Evolutionary conservation across 441 rosid genomes (phyloP), one percentile per base, ranked within the genome.

Genomic region (Hura crepitans): DNA sequence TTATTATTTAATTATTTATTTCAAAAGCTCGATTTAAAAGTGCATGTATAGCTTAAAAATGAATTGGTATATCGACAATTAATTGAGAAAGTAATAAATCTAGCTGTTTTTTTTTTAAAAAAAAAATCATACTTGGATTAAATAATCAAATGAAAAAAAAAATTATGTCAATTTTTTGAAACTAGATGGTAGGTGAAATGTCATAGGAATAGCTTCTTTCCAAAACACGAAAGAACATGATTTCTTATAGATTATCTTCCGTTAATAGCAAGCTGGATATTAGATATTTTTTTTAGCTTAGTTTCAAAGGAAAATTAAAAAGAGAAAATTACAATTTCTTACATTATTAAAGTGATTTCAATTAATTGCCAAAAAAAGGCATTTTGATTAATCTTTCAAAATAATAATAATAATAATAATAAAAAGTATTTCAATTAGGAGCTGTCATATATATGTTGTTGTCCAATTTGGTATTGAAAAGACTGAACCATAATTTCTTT

Each of bases 381-480:
- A n/a, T n/a, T n/a, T n/a, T n/a, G n/a, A n/a, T n/a, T n/a, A n/a
- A n/a, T n/a, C n/a, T n/a, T n/a, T n/a, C n/a, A n/a, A n/a, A n/a
- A n/a, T n/a, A n/a, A n/a, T n/a, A n/a, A n/a, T n/a, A n/a, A n/a
- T n/a, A n/a, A n/a, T n/a, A n/a, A n/a, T n/a, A n/a, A n/a, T n/a
- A n/a, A n/a, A n/a, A n/a, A n/a, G n/a, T n/a, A n/a, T 27, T 27
- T 28, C 49, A 28, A 55, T 17, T 27, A 55, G 43, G 63, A 68
- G 53, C 63, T 68, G 51, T 68, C 71, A 68, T 18, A 54, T 33
- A 33, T 33, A 33, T 35, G 47, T 51, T 67, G 62, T 39, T 67
- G 50, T 67, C 51, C 49, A 67, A 67, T 55, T 56, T 55, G 71
- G 63, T 68, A 68, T 2, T 68, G 71, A 68, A 55, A 53, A 53